Evolutionary conservation across 805 yeast genomes (phyloP).

Genomic region (Candida orba): DNA sequence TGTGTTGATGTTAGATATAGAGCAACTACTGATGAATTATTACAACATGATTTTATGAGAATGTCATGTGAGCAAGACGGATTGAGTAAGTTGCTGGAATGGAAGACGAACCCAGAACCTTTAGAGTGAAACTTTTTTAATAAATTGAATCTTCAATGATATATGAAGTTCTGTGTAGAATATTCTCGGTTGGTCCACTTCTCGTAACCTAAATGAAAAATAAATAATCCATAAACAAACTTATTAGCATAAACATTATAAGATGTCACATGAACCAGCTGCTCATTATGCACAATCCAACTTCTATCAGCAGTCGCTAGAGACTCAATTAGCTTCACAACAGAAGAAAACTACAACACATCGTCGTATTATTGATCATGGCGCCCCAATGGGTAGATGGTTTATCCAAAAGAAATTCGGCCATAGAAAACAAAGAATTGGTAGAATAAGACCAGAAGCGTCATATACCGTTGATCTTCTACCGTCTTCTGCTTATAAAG

Average conservation of each 20-base stretch:
- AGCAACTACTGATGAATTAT: slow-evolving; percentile 82
- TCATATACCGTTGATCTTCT: slow-evolving; percentile 55
- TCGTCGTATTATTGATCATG: slow-evolving; percentile 73
- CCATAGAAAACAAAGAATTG: slow-evolving; percentile 35
- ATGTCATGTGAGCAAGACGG: slow-evolving; percentile 56
- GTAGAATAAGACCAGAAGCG: slow-evolving; percentile 60
- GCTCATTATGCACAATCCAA: not conserved
- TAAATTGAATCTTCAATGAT: not conserved
- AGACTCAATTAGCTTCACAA: slow-evolving; percentile 29
- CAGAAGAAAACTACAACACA: slow-evolving; percentile 43
- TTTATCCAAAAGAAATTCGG: slow-evolving; percentile 39
- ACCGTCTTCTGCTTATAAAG: slow-evolving; percentile 56
- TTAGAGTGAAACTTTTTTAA: not conserved
- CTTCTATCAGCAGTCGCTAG: slow-evolving; percentile 20
- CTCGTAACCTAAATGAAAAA: not conserved
- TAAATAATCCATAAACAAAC: not conserved
- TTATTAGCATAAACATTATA: too few species aligned
- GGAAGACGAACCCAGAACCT: slow-evolving; percentile 25
- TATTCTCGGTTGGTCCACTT: not conserved
- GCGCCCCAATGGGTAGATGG: slow-evolving; percentile 66
- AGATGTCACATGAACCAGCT: not conserved
- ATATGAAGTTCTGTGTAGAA: too few species aligned
- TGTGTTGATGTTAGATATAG: slow-evolving; percentile 92
- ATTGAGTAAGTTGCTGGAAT: slow-evolving; percentile 52
- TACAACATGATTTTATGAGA: slow-evolving; percentile 66